phyloP scores from a whole-genome alignment of 2,329 filamentous ascomycete genomes.

The Seiridium unicorne region DNA sequence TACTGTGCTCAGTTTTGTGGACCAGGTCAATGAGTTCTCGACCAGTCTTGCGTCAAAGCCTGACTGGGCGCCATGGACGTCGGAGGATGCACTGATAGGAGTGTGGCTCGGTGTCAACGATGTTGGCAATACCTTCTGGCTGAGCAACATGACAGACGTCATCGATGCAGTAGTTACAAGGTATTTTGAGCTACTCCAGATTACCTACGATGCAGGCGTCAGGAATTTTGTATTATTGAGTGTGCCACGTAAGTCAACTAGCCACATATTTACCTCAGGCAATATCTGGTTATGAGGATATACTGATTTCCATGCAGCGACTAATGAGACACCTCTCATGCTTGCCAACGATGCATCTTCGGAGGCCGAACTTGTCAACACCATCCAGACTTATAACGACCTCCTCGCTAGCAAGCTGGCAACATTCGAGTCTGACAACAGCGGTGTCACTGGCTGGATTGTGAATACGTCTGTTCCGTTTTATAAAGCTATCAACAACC shows the following conservation, averaged over 20 bases:
- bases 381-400: conserved; percentile 16
- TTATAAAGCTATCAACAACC: conserved; percentile 13
- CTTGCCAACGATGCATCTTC: background rate
- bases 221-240: conserved; percentile 17
- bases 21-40: conserved; percentile 28
- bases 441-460: conserved; percentile 12
- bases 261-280: background rate
- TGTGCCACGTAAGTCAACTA: conserved; percentile 11
- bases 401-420: conserved; percentile 11
- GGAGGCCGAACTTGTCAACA: background rate
- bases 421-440: conserved; percentile 12
- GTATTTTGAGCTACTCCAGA: conserved; percentile 16
- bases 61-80: conserved; percentile 9
- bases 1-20: conserved; percentile 41
- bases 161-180: conserved; percentile 12
- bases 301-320: background rate
- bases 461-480: conserved; percentile 17
- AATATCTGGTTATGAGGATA: background rate
- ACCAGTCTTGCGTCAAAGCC: conserved; percentile 11
- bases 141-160: conserved; percentile 14
- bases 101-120: conserved; percentile 31
- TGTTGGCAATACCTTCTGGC: conserved; percentile 27
- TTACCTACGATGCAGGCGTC: conserved; percentile 13
- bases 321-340: background rate
- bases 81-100: conserved; percentile 18